Percentiles rank a stretch among this genome's conserved stretches.
Conservation (phyloP, 345 rosid genomes). For the Eucalyptus camaldulensis region DNA sequence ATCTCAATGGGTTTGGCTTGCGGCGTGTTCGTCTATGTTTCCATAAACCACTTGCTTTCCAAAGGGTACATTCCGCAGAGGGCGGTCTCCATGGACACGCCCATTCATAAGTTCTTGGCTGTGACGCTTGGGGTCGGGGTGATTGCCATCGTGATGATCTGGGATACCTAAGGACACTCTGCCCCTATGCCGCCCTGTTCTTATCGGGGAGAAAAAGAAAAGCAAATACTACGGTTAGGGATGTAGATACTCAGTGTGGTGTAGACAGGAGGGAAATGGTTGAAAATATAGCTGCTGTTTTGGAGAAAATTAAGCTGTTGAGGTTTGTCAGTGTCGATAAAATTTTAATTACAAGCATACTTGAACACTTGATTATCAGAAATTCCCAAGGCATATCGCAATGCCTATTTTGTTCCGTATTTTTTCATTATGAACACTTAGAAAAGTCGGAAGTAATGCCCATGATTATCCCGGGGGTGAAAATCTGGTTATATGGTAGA, state of each 20-base stretch:
- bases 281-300: background rate
- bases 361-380: background rate
- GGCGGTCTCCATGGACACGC: conserved; percentile 25
- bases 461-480: background rate
- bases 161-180: conserved; percentile 22
- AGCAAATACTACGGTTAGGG: background rate
- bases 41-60: conserved; percentile 64
- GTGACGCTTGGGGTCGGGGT: conserved; percentile 52
- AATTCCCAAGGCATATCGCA: background rate
- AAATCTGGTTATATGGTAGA: background rate
- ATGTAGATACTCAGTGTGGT: background rate
- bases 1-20: conserved; percentile 83
- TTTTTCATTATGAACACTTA: background rate
- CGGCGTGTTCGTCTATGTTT: conserved; percentile 68
- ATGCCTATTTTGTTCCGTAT: background rate
- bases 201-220: background rate
- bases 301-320: background rate
- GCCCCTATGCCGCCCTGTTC: background rate
- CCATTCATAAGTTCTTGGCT: conserved; percentile 41
- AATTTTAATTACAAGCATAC: background rate
- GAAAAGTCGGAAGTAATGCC: background rate
- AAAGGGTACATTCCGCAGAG: conserved; percentile 53
- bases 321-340: background rate
- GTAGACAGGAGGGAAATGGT: background rate
- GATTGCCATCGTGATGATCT: conserved; percentile 74